Evolutionary conservation across 1,139 yeast genomes (phyloP), one percentile per base, ranked within the genome.

Genomic region (Hanseniaspora uvarum): DNA sequence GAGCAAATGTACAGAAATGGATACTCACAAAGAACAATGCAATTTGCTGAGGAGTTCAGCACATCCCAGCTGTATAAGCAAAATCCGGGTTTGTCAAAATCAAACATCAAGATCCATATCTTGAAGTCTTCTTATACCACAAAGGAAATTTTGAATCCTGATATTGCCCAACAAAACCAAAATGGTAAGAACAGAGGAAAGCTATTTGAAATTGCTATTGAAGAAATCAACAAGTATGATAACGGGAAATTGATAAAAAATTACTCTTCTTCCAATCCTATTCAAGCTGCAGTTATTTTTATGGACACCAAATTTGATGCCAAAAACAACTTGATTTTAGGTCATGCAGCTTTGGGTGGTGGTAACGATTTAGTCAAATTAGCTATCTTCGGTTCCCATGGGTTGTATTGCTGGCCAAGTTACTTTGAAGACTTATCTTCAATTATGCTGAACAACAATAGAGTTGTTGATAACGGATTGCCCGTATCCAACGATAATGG

Each of bases 311-410:
- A 85, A 62, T 92, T 87, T 83, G 95, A 89, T 64, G 70, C 72
- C 1, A 60, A 69, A 34, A 65, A 65, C 34, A 75, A 81, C 46
- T 69, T 87, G 59, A 82, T 92, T 48, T 68, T 81, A 50, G 87
- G 89, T 2, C 97, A 92, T 70, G 97, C 97, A 3, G 97, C 97
- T 0, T 71, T 92, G 21, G 97, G 97, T 41, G 97, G 97, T 36
- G 94, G 95, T 7, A 74, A 76, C 26, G 81, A 75, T 43, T 74
- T 79, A 46, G 73, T 86, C 36, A 80, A 79, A 58, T 69, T 92
- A 56, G 97, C 95, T 0, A 87, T 92, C 18, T 89, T 89, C 68
- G 98, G 98, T 3, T 83, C 95, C 3, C 98, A 92, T 65, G 94
- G 96, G 0, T 62, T 88, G 30, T 92, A 86, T 65, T 78, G 95